These are phyloP conservation scores for Penicillium pancosmium DNA, from an alignment of 495 filamentous ascomycete genomes.

Conservation along the genomic window DNA sequence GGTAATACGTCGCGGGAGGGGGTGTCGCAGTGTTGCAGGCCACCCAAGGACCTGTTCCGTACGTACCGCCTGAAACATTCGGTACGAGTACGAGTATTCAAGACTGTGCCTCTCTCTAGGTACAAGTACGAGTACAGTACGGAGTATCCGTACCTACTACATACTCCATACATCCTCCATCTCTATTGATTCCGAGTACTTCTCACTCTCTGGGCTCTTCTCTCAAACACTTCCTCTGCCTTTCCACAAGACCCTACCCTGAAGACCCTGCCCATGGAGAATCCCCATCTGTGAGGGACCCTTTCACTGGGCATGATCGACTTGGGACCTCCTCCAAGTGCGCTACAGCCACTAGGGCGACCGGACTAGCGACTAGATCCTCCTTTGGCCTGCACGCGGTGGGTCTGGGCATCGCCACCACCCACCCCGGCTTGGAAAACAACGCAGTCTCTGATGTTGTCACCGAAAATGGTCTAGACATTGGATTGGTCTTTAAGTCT, in stretches of 20 bases:
- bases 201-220: too few relatives aligned
- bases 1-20: slow-evolving; percentile 27
- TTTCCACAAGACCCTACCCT: background rate
- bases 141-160: too few relatives aligned
- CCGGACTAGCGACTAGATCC: slow-evolving; percentile 25
- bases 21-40: slow-evolving; percentile 1
- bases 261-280: slow-evolving; percentile 9
- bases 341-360: slow-evolving; percentile 30
- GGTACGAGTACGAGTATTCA: slow-evolving; percentile 2
- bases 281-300: slow-evolving; percentile 15
- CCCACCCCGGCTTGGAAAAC: slow-evolving; percentile 15
- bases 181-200: too few relatives aligned
- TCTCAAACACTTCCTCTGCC: background rate
- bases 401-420: slow-evolving; percentile 28
- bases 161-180: too few relatives aligned
- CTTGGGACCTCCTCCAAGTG: slow-evolving; percentile 25
- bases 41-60: background rate
- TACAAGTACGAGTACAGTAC: background rate
- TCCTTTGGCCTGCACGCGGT: slow-evolving; percentile 18
- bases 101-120: background rate
- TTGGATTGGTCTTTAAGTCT: background rate
- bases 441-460: slow-evolving; percentile 9
- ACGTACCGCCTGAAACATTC: slow-evolving; percentile 19
- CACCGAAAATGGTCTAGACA: background rate
- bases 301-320: slow-evolving; percentile 20